Conservation (phyloP, 495 filamentous ascomycete species). For the Aspergillus taichungensis region DNA sequence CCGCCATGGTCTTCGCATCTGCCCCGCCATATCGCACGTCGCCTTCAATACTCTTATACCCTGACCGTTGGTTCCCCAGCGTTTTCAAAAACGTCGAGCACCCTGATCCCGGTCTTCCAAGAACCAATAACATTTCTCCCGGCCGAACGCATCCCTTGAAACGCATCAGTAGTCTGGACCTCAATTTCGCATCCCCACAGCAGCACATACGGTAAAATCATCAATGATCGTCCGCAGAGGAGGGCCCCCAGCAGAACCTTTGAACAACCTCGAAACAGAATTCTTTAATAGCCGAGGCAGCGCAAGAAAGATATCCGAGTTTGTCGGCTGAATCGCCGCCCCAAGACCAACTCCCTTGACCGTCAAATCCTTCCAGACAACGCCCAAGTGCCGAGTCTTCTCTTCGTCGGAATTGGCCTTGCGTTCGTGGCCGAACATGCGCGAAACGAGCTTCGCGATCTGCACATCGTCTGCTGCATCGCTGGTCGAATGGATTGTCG, state of each 20-base stretch:
- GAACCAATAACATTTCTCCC: conserved; percentile 51
- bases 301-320: conserved; percentile 54
- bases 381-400: conserved; percentile 47
- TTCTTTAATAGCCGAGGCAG: conserved; percentile 44
- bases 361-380: conserved; percentile 52
- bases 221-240: conserved; percentile 55
- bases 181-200: conserved; percentile 37
- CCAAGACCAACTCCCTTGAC: conserved; percentile 62
- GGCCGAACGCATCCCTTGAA: conserved; percentile 37
- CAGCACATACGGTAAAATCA: conserved; percentile 42
- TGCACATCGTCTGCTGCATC: conserved; percentile 32
- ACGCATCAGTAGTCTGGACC: neutral
- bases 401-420: conserved; percentile 58
- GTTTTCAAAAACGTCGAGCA: conserved; percentile 67
- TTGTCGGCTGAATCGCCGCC: conserved; percentile 55
- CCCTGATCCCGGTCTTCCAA: conserved; percentile 63
- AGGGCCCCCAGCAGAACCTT: conserved; percentile 37
- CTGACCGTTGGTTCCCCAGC: conserved; percentile 56
- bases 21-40: conserved; percentile 59
- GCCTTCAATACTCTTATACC: conserved; percentile 53
- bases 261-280: conserved; percentile 34
- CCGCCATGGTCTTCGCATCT: conserved; percentile 50
- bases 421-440: conserved; percentile 55
- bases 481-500: too few relatives aligned
- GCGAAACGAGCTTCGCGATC: conserved; percentile 50